Evolutionary conservation across 139 green algal genomes (phyloP).

Genomic region (Yamagishiella unicocca): DNA sequence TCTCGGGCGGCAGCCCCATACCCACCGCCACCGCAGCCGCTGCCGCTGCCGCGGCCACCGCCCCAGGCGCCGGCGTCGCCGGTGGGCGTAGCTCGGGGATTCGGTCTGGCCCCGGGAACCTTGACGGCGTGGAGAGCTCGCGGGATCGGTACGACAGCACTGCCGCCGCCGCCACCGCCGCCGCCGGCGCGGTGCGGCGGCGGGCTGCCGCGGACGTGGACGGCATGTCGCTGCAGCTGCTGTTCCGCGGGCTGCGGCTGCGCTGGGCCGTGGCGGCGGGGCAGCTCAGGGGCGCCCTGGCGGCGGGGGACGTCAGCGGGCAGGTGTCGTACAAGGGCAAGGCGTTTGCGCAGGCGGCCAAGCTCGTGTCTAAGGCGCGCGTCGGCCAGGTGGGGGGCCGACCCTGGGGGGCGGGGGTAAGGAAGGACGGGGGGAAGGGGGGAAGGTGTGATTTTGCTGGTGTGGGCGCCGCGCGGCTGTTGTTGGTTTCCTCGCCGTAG

Average conservation of each 20-base stretch:
- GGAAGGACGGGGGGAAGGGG: background rate
- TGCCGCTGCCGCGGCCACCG: background rate
- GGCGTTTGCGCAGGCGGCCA: background rate
- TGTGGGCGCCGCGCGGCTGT: background rate
- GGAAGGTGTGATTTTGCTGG: no score
- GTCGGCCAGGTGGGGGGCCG: slow-evolving; percentile 6
- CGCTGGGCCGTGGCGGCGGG: background rate
- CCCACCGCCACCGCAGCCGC: no score
- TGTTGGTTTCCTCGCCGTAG: background rate
- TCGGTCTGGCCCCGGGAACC: no score
- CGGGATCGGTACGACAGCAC: background rate
- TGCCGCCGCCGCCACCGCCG: background rate
- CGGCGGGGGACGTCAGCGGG: slow-evolving; percentile 22
- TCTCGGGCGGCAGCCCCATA: no score
- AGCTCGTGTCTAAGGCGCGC: background rate
- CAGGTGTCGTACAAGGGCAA: slow-evolving; percentile 41
- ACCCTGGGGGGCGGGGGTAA: background rate
- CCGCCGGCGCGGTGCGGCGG: background rate
- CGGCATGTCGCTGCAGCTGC: background rate
- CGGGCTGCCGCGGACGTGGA: background rate
- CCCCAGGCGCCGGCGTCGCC: background rate
- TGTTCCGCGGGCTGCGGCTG: slow-evolving; percentile 26
- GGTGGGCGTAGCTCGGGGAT: no score
- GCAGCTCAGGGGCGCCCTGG: slow-evolving; percentile 11
- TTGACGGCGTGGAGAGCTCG: no score